These are phyloP conservation scores for Rhizomucor pusillus DNA, from an alignment of 371 early-diverging fungal species.

Conservation along the genomic window DNA sequence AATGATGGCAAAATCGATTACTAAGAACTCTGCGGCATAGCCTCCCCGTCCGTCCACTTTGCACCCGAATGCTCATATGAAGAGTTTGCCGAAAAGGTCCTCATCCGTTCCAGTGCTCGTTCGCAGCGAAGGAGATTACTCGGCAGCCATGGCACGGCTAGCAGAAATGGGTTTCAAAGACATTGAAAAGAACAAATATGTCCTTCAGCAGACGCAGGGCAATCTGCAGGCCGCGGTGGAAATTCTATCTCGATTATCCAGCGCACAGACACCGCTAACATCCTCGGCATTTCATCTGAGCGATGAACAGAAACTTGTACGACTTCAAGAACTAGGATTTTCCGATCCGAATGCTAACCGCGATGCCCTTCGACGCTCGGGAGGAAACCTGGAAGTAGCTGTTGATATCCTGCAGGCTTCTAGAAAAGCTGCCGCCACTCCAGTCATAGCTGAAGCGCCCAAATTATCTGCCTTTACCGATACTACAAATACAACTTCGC, in stretches of 20 bases:
- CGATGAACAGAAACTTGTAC: conserved; percentile 35
- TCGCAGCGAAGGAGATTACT: conserved; percentile 8
- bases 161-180: conserved; percentile 81
- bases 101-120: conserved; percentile 39
- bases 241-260: conserved; percentile 53
- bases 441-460: background rate
- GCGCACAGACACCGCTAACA: conserved; percentile 24
- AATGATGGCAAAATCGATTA: background rate
- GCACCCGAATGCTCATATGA: background rate
- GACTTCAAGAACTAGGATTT: conserved; percentile 50
- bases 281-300: conserved; percentile 21
- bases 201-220: conserved; percentile 70
- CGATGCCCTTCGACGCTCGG: conserved; percentile 57
- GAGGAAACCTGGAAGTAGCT: conserved; percentile 60
- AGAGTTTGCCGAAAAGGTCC: conserved; percentile 31
- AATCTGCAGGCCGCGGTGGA: conserved; percentile 72
- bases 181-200: conserved; percentile 54
- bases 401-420: conserved; percentile 48
- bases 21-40: conserved; percentile 1
- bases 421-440: conserved; percentile 12
- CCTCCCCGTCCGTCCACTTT: conserved; percentile 10
- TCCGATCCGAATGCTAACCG: conserved; percentile 39
- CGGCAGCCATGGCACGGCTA: conserved; percentile 22
- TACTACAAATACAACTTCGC: conserved; percentile 8
- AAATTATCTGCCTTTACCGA: conserved; percentile 2